A percentile compares a stretch with the other conserved stretches of the same genome.
These are phyloP conservation scores for Ambrosia artemisiifolia DNA, from an alignment of 129 eudicot species.

Conservation along the genomic window DNA sequence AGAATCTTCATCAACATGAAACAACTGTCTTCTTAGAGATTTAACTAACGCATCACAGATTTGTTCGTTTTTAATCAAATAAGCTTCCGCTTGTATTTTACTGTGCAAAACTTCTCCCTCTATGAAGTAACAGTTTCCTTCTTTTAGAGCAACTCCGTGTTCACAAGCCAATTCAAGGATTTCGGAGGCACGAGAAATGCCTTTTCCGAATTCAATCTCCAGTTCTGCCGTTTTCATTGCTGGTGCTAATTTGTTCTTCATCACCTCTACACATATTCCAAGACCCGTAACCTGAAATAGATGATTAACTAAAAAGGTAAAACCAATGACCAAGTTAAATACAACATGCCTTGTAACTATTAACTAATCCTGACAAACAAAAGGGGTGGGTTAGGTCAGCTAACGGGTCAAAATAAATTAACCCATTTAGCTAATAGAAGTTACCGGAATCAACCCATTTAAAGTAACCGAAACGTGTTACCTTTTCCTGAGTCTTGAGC, in stretches of 20 bases:
- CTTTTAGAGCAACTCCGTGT: slow-evolving; percentile 55
- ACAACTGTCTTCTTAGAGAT: slow-evolving; percentile 58
- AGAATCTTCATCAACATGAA: slow-evolving; percentile 38
- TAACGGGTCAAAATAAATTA: neutral
- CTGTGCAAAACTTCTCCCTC: slow-evolving; percentile 49
- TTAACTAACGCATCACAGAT: slow-evolving; percentile 46
- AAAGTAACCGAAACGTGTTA: neutral
- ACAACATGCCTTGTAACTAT: neutral
- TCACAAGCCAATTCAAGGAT: slow-evolving; percentile 80
- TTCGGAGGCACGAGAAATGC: slow-evolving; percentile 63
- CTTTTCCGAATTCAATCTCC: slow-evolving; percentile 73
- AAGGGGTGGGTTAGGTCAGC: neutral
- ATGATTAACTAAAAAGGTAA: neutral
- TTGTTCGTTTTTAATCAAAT: slow-evolving; percentile 49
- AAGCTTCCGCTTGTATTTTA: slow-evolving; percentile 52
- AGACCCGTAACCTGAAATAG: slow-evolving; percentile 70
- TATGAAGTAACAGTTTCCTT: slow-evolving; percentile 57
- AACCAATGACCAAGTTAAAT: neutral
- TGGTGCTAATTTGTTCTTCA: slow-evolving; percentile 89
- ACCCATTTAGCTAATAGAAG: neutral
- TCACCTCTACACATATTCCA: slow-evolving; percentile 71
- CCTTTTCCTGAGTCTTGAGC: slow-evolving; percentile 73
- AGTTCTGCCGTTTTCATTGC: slow-evolving; percentile 71
- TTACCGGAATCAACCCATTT: neutral
- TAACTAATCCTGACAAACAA: neutral